A percentile compares a stretch with the other conserved stretches of the same genome.
These are phyloP conservation scores for Boletus rufocinnamomeus DNA, from an alignment of 768 basidiomycete species.

Conservation along the genomic window DNA sequence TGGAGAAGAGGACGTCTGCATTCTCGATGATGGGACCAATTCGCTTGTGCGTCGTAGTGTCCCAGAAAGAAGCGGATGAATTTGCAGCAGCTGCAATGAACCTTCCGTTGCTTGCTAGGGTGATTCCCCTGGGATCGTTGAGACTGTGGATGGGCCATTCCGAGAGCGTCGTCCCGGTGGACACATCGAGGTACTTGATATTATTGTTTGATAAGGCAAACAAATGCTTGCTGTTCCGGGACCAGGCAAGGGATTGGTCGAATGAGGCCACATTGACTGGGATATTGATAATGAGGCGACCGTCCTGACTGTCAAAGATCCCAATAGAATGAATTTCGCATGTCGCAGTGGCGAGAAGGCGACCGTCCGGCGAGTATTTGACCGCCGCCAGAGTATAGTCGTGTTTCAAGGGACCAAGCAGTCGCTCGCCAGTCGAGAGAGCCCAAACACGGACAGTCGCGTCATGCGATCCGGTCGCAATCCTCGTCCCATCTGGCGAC, in stretches of 20 bases:
- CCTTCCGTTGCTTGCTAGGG: constrained; percentile 7
- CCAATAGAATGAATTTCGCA: not conserved
- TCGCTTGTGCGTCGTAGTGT: constrained; percentile 6
- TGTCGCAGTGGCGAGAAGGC: constrained; percentile 10
- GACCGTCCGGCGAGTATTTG: constrained; percentile 14
- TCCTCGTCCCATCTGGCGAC: constrained; percentile 13
- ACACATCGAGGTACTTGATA: constrained; percentile 5
- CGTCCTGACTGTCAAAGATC: constrained; percentile 6
- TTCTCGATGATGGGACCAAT: constrained; percentile 11
- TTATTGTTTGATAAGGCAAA: constrained; percentile 6
- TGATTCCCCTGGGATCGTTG: not conserved
- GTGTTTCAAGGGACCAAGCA: constrained; percentile 6
- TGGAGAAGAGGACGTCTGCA: not conserved
- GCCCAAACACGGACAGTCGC: constrained; percentile 6
- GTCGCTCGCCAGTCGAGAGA: not conserved
- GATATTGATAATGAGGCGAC: not conserved
- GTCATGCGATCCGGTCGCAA: constrained; percentile 14
- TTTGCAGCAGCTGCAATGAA: constrained; percentile 6
- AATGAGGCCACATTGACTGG: constrained; percentile 2
- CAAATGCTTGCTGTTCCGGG: not conserved
- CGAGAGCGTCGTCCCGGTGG: not conserved
- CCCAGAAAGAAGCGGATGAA: constrained; percentile 17
- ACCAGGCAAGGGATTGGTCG: constrained; percentile 15
- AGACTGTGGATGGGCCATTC: constrained; percentile 8
- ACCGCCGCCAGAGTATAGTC: constrained; percentile 3